Conservation (phyloP, 305 asterid genomes). For the Fraxinus latifolia region DNA sequence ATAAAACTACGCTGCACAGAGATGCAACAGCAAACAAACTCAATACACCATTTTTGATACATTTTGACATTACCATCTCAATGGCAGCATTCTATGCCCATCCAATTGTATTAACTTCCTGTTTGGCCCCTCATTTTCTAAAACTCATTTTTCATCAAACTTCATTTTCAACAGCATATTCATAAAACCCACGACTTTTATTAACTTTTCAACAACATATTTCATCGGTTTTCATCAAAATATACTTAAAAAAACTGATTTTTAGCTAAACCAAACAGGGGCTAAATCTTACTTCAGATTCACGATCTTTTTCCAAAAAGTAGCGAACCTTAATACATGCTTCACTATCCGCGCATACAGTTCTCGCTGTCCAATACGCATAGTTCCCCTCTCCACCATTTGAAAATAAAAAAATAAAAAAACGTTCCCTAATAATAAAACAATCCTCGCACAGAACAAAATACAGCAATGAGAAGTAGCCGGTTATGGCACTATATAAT, state of each 20-base stretch:
- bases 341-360: background rate
- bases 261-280: background rate
- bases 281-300: no score
- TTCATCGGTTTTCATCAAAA: background rate
- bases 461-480: background rate
- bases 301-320: background rate
- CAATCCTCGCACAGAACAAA: background rate
- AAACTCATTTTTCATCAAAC: background rate
- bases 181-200: background rate
- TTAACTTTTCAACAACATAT: background rate
- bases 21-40: background rate
- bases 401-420: no score
- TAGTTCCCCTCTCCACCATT: background rate
- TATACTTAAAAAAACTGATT: no score
- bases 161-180: background rate
- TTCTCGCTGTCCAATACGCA: background rate
- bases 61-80: background rate
- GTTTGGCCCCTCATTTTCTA: background rate
- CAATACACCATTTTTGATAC: background rate
- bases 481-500: background rate
- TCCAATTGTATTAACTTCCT: background rate
- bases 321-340: background rate
- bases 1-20: background rate
- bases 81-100: background rate
- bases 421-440: background rate